A percentile compares a stretch with the other conserved stretches of the same genome.
Conservation (phyloP, 495 filamentous ascomycete genomes). For the Penicillium salamii region DNA sequence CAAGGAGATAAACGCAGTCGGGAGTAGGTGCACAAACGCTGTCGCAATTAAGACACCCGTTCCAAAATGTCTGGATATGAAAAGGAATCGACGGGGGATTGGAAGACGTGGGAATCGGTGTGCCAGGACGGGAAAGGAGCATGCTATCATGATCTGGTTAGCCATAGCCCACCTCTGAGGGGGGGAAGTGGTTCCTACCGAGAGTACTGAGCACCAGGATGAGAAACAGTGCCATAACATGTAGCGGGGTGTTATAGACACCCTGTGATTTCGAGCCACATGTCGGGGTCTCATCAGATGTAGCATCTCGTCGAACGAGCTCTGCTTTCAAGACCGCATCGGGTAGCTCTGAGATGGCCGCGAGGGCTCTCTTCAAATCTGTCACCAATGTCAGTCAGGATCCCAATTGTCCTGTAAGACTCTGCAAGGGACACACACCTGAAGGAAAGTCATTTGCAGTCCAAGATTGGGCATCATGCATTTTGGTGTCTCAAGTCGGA, state of each 20-base stretch:
- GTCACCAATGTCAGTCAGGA: background rate
- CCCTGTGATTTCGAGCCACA: slow-evolving; percentile 62
- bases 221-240: slow-evolving; percentile 75
- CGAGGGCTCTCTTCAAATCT: slow-evolving; percentile 23
- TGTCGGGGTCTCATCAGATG: slow-evolving; percentile 28
- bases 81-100: slow-evolving; percentile 57
- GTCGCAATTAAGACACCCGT: slow-evolving; percentile 85
- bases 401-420: background rate
- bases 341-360: slow-evolving; percentile 26
- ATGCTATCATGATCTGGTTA: slow-evolving; percentile 33
- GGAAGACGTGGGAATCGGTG: slow-evolving; percentile 48
- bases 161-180: background rate
- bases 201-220: slow-evolving; percentile 70
- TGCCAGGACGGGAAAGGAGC: slow-evolving; percentile 53
- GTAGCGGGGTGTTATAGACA: slow-evolving; percentile 62
- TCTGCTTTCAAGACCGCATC: slow-evolving; percentile 33
- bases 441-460: slow-evolving; percentile 12
- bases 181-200: slow-evolving; percentile 45
- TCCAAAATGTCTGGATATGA: slow-evolving; percentile 79
- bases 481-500: slow-evolving; percentile 12
- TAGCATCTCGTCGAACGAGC: slow-evolving; percentile 28
- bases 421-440: slow-evolving; percentile 8
- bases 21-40: slow-evolving; percentile 83
- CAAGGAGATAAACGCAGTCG: slow-evolving; percentile 77
- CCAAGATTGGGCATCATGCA: slow-evolving; percentile 22